These are phyloP conservation scores for Aspergillus bridgeri DNA, from an alignment of 495 filamentous ascomycete species.

Conservation along the genomic window DNA sequence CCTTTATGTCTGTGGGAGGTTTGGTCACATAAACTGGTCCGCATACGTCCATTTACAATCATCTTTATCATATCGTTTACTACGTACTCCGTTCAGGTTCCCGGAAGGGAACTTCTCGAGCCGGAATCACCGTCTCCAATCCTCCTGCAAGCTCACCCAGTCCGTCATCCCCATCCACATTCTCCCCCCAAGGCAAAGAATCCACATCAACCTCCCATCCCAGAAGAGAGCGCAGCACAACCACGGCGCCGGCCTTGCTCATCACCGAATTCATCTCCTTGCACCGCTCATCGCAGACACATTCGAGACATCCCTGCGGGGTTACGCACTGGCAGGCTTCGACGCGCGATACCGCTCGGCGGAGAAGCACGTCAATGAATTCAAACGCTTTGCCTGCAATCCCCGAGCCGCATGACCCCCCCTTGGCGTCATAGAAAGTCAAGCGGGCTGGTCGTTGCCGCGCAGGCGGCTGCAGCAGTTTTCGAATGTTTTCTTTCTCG, in stretches of 20 bases:
- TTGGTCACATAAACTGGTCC: not conserved
- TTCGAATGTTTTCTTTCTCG: conserved; percentile 11
- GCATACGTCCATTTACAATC: too few relatives aligned
- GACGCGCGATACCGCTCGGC: conserved; percentile 75
- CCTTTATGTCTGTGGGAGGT: not conserved
- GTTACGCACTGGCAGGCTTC: conserved; percentile 62
- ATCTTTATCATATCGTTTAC: not conserved
- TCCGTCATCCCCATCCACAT: conserved; percentile 33
- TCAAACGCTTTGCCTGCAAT: conserved; percentile 92
- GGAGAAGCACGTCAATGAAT: conserved; percentile 75
- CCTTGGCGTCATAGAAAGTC: conserved; percentile 94
- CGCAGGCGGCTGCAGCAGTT: conserved; percentile 39
- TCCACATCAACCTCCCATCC: conserved; percentile 72
- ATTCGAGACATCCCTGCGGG: conserved; percentile 79
- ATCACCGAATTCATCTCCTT: conserved; percentile 87
- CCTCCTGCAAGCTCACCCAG: conserved; percentile 61
- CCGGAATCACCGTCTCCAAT: conserved; percentile 79
- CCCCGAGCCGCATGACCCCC: conserved; percentile 76
- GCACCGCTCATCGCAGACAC: conserved; percentile 80
- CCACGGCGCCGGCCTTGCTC: conserved; percentile 82
- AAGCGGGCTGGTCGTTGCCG: conserved; percentile 86
- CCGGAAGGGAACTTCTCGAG: conserved; percentile 57
- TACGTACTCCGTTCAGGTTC: conserved; percentile 38
- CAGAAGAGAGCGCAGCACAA: conserved; percentile 73
- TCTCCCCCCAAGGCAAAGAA: conserved; percentile 74